A percentile compares a stretch with the other conserved stretches of the same genome.
These are phyloP conservation scores for Entelexis sorbosivorans DNA, from an alignment of 1,139 yeast species.

Conservation along the genomic window DNA sequence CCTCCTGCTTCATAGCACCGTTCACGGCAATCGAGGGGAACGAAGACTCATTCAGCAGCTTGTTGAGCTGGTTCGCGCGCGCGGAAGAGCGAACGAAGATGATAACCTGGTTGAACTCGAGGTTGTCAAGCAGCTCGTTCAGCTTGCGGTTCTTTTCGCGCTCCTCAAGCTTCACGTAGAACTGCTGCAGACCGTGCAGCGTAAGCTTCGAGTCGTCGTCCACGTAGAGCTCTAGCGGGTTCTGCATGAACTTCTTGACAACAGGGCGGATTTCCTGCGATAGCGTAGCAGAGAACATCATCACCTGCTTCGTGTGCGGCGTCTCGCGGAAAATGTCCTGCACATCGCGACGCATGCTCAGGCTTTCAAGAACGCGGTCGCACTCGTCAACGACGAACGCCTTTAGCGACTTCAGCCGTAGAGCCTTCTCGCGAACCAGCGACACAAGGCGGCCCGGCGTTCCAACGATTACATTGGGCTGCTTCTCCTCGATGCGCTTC, in stretches of 20 bases:
- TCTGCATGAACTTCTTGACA: slow-evolving; percentile 96
- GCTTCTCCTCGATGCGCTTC: slow-evolving; percentile 80
- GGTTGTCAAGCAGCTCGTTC: slow-evolving; percentile 81
- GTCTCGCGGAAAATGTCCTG: slow-evolving; percentile 97
- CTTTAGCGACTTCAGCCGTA: slow-evolving; percentile 81
- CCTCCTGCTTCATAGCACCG: slow-evolving; percentile 93
- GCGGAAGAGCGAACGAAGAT: slow-evolving; percentile 86
- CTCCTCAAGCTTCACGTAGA: slow-evolving; percentile 79
- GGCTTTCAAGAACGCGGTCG: slow-evolving; percentile 81
- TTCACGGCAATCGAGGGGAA: slow-evolving; percentile 98
- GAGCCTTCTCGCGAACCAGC: slow-evolving; percentile 78
- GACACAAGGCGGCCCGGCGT: slow-evolving; percentile 98
- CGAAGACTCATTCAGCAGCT: slow-evolving; percentile 79
- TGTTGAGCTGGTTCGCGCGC: slow-evolving; percentile 88
- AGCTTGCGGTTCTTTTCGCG: slow-evolving; percentile 88
- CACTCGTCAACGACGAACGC: slow-evolving; percentile 96
- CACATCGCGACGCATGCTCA: slow-evolving; percentile 96
- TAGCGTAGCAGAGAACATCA: slow-evolving; percentile 98
- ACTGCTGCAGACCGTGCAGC: slow-evolving; percentile 95
- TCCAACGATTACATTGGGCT: slow-evolving; percentile 95
- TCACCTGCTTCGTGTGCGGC: slow-evolving; percentile 96
- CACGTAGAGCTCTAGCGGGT: slow-evolving; percentile 92
- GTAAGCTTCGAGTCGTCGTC: slow-evolving; percentile 97
- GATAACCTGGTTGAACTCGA: slow-evolving; percentile 96
- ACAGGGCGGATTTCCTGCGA: slow-evolving; percentile 92